Conservation (phyloP, 192 early-diverging fungal species). For the Coemansia javaensis region DNA sequence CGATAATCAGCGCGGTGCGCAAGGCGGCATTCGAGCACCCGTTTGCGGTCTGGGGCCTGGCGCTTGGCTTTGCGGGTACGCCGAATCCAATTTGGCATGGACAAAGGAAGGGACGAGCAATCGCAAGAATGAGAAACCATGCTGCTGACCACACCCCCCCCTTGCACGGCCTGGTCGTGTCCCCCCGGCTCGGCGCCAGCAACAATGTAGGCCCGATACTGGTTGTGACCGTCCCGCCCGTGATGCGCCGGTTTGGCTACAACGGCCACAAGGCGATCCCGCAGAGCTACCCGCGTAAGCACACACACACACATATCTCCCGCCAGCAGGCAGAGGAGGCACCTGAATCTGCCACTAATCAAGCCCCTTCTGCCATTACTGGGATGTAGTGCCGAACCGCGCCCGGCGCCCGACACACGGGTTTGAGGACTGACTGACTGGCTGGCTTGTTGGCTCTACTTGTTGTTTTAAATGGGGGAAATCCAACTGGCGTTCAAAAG, state of each 20-base stretch:
- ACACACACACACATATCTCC: no score
- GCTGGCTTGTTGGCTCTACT: no score
- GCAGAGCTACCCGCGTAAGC: slow-evolving; percentile 43
- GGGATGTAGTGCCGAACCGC: slow-evolving; percentile 40
- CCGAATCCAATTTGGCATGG: background rate
- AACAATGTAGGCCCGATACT: slow-evolving; percentile 38
- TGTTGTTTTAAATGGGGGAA: no score
- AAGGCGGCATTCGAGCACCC: slow-evolving; percentile 40
- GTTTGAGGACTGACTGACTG: slow-evolving; percentile 44
- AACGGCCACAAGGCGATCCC: slow-evolving; percentile 24
- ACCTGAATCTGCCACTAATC: no score
- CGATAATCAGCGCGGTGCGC: slow-evolving; percentile 33
- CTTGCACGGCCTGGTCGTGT: no score
- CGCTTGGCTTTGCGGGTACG: slow-evolving; percentile 40
- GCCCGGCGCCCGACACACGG: slow-evolving; percentile 30
- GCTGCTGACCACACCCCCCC: no score
- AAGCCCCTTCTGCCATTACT: no score
- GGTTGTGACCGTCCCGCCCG: slow-evolving; percentile 30
- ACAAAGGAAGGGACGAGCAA: no score
- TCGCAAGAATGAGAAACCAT: no score
- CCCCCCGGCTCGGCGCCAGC: no score
- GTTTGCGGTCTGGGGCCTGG: slow-evolving; percentile 46
- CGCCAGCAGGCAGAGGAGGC: no score
- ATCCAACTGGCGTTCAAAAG: no score
- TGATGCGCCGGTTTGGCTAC: slow-evolving; percentile 25